These are phyloP conservation scores for Aspergillus ochraceus DNA, from an alignment of 2,329 filamentous ascomycete species.

Conservation along the genomic window DNA sequence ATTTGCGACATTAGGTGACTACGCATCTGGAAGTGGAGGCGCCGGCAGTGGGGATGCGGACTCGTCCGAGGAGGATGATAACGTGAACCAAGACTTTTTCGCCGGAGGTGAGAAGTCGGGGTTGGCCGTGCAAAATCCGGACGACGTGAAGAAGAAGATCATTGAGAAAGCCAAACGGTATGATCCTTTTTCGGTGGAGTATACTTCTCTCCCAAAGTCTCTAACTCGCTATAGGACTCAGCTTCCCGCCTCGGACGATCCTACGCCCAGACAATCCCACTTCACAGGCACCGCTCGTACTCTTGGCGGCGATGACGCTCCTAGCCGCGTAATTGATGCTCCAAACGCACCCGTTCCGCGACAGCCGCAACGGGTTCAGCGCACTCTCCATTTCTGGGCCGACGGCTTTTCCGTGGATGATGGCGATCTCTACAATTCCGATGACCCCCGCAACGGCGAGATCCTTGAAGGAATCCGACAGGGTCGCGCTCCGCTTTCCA, in stretches of 20 bases:
- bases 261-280: slow-evolving; percentile 41
- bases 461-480: slow-evolving; percentile 64
- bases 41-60: slow-evolving; percentile 41
- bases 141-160: slow-evolving; percentile 54
- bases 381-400: slow-evolving; percentile 64
- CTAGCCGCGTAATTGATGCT: slow-evolving; percentile 57
- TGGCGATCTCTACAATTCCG: slow-evolving; percentile 62
- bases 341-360: slow-evolving; percentile 45
- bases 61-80: slow-evolving; percentile 53
- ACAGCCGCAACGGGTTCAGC: slow-evolving; percentile 53
- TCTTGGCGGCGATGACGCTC: slow-evolving; percentile 64
- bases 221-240: slow-evolving; percentile 28
- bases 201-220: not conserved
- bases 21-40: slow-evolving; percentile 25
- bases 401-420: slow-evolving; percentile 68
- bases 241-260: slow-evolving; percentile 43
- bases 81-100: slow-evolving; percentile 59
- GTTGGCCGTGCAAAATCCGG: slow-evolving; percentile 66
- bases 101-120: slow-evolving; percentile 68
- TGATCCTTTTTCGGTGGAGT: slow-evolving; percentile 2
- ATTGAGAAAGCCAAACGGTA: slow-evolving; percentile 48
- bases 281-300: slow-evolving; percentile 64
- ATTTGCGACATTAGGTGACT: slow-evolving; percentile 50
- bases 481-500: slow-evolving; percentile 61
- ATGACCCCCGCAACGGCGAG: slow-evolving; percentile 62